Evolutionary conservation across 176 grass and related monocot species (phyloP).

Genomic region (Avena sativa): DNA sequence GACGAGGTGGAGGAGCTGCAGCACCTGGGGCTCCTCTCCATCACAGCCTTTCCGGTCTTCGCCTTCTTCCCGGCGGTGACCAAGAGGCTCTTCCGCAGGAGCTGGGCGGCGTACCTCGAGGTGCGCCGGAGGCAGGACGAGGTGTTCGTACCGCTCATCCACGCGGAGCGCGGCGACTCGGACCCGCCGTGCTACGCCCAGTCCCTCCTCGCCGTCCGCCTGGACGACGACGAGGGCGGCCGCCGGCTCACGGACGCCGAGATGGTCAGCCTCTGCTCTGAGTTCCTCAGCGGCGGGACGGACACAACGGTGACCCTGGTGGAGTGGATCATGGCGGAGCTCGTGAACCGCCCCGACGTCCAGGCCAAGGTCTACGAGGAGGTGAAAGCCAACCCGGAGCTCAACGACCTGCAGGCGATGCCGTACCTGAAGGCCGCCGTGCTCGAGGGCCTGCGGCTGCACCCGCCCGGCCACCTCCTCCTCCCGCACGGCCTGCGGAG

Average conservation of each 20-base stretch:
- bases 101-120: conserved; percentile 38
- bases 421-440: not conserved
- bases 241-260: not conserved
- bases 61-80: conserved; percentile 48
- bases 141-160: conserved; percentile 46
- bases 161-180: not conserved
- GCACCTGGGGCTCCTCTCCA: not conserved
- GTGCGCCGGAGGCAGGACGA: conserved; percentile 42
- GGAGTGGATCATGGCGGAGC: conserved; percentile 8
- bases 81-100: conserved; percentile 50
- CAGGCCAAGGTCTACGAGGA: not conserved
- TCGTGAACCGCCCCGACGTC: not conserved
- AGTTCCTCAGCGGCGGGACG: not conserved
- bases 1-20: conserved; percentile 46
- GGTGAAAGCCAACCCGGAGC: not conserved
- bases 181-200: conserved; percentile 47
- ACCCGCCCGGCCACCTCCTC: not conserved
- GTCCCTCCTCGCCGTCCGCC: conserved; percentile 37
- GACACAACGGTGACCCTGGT: not conserved
- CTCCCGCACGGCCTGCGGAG: not conserved
- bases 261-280: conserved; percentile 6
- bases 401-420: conserved; percentile 1
- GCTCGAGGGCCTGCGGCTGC: conserved; percentile 2
- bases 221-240: not conserved
- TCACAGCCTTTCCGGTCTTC: conserved; percentile 26